Evolutionary conservation across 2,329 filamentous ascomycete genomes (phyloP).

Genomic region (Paraconiothyrium brasiliense): DNA sequence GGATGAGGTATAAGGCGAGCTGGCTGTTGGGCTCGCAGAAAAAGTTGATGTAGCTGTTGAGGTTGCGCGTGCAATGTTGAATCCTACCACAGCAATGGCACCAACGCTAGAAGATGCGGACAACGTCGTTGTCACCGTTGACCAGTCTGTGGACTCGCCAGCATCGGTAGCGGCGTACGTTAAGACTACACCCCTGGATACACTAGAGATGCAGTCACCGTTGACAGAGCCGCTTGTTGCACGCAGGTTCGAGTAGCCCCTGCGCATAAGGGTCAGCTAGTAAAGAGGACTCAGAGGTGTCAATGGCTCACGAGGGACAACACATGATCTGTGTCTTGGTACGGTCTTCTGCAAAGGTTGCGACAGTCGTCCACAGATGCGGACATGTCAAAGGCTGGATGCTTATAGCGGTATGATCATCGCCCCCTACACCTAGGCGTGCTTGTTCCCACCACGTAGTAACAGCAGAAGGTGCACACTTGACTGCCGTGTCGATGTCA

Average conservation of each 20-base stretch:
- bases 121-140: conserved; percentile 11
- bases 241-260: conserved; percentile 9
- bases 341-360: conserved; percentile 12
- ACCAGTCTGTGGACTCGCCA: conserved; percentile 4
- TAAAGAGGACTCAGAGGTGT: not conserved
- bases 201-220: conserved; percentile 11
- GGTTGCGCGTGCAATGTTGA: conserved; percentile 7
- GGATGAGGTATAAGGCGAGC: too few relatives aligned
- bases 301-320: conserved; percentile 17
- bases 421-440: conserved; percentile 12
- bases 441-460: conserved; percentile 22
- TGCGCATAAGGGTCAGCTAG: not conserved
- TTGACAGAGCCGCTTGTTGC: conserved; percentile 3
- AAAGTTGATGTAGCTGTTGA: not conserved
- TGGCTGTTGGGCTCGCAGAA: not conserved
- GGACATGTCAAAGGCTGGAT: conserved; percentile 18
- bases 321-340: conserved; percentile 18
- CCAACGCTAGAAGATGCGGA: conserved; percentile 13
- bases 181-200: conserved; percentile 5
- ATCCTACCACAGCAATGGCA: conserved; percentile 20
- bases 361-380: conserved; percentile 19
- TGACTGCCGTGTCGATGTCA: conserved; percentile 18
- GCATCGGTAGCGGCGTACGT: conserved; percentile 2
- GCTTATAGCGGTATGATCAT: conserved; percentile 16
- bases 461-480: conserved; percentile 18